These are phyloP conservation scores for Globisporangium cystogenes DNA, from an alignment of 352 stramenopile species.

Conservation along the genomic window DNA sequence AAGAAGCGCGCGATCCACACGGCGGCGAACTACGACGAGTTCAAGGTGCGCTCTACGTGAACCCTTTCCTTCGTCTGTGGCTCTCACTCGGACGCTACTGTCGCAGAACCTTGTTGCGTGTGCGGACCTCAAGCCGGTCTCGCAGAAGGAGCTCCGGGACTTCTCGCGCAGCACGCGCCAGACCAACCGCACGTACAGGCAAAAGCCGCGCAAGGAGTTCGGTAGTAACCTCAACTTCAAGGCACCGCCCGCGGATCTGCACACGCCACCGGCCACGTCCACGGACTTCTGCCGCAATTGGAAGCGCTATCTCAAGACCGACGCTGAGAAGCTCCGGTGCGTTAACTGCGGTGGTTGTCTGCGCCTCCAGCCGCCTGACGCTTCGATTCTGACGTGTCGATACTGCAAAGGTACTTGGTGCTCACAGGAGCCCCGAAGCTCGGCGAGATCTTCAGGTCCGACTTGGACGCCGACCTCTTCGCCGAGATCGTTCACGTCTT, in stretches of 20 bases:
- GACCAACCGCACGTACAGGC: constrained; percentile 69
- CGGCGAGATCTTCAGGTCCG: constrained; percentile 45
- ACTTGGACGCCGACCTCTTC: constrained; percentile 73
- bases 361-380: not conserved
- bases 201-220: constrained; percentile 24
- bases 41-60: constrained; percentile 43
- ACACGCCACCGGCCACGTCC: constrained; percentile 28
- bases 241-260: constrained; percentile 14
- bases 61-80: not conserved
- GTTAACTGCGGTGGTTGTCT: not conserved
- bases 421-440: constrained; percentile 43
- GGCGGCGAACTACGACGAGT: constrained; percentile 79
- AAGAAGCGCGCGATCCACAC: constrained; percentile 88
- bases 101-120: constrained; percentile 77
- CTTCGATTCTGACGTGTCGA: not conserved
- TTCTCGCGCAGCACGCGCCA: constrained; percentile 41
- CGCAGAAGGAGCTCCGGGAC: constrained; percentile 57
- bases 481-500: constrained; percentile 57
- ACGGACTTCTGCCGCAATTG: constrained; percentile 71
- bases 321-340: constrained; percentile 46
- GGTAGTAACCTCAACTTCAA: constrained; percentile 21
- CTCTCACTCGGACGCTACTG: not conserved
- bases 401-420: constrained; percentile 42
- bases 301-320: constrained; percentile 53
- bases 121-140: constrained; percentile 78